Evolutionary conservation across 306 rosid genomes (phyloP), one percentile per base, ranked within the genome.

Genomic region (Trifolium repens): DNA sequence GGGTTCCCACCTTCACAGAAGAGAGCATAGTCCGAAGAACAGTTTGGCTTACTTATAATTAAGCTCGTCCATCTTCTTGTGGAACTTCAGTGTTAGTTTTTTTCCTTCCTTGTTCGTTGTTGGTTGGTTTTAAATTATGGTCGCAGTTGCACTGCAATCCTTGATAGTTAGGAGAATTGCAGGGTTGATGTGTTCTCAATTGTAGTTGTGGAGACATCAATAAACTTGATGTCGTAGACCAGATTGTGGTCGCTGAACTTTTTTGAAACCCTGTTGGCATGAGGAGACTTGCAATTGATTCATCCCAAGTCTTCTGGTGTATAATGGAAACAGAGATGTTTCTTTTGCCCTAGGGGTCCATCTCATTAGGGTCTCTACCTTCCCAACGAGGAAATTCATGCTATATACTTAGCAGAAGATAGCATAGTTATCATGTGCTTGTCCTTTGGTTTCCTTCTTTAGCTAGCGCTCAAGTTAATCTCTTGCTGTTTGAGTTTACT

Each of bases 401-500:
- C 44, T 63, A 62, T 63, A 37, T 63, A 16, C 46, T 34, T 63
- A 4, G 19, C 44, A n/a, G 30, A 35, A 37, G 14, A 35, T 43
- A 62, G 12, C 43, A 62, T 63, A n/a, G 27, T 8, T 61, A 61
- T 34, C 34, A 8, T 34, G 26, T 34, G 24, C 6, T 15, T 63
- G 40, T 72, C 55, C 67, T 30, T 44, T 14, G 42, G 37, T 57
- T 42, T 19, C 27, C 42, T 13, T 26, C 43, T 40, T 40, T n/a
- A 26, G 35, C 26, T 72, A 14, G 53, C 24, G 77, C 54, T 72
- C 34, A 19, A 58, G 54, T 22, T n/a, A 57, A 17, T 27, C 67
- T 42, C 57, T 40, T 72, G 11, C 55, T 72, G 11, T 19, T 72
- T 10, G 27, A 19, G 66, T 44, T 40, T 40, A 24, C 61, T 24